A percentile compares a stretch with the other conserved stretches of the same genome.
These are phyloP conservation scores for Peziza echinospora DNA, from an alignment of 495 filamentous ascomycete genomes.

Conservation along the genomic window DNA sequence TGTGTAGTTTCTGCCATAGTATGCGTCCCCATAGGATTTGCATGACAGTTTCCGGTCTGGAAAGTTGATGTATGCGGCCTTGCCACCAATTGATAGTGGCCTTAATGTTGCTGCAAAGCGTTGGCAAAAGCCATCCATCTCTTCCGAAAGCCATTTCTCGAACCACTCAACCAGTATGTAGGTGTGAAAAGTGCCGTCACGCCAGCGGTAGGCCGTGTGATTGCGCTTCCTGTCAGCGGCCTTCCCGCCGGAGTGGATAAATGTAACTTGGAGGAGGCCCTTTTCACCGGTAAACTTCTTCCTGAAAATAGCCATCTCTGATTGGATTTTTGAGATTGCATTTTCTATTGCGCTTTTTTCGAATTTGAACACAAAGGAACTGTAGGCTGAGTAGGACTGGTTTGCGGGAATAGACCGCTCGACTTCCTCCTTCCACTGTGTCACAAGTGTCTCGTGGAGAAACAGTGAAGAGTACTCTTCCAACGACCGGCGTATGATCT, in stretches of 20 bases:
- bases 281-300: conserved; percentile 2
- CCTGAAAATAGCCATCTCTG: conserved; percentile 1
- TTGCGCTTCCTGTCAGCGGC: conserved; percentile 2
- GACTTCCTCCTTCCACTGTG: conserved; percentile 19
- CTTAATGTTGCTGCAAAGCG: conserved; percentile 9
- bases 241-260: conserved; percentile 3
- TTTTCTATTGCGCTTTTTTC: not conserved
- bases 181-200: conserved; percentile 10
- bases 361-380: not conserved
- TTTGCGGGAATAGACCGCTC: conserved; percentile 3
- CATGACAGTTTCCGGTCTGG: conserved; percentile 3
- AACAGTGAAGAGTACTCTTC: conserved; percentile 17
- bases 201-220: conserved; percentile 15
- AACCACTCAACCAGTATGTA: conserved; percentile 17
- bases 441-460: conserved; percentile 17
- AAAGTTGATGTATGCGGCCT: conserved; percentile 11
- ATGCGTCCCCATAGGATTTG: conserved; percentile 6
- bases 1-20: conserved; percentile 9
- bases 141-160: conserved; percentile 17
- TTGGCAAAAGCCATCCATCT: conserved; percentile 13
- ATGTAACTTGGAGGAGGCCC: conserved; percentile 9
- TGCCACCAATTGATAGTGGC: conserved; percentile 1
- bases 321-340: not conserved
- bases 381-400: not conserved
- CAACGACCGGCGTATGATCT: conserved; percentile 12